Percentiles rank a stretch among this genome's conserved stretches.
phyloP scores from a whole-genome alignment of 257 asterid species.

The Petrea volubilis region DNA sequence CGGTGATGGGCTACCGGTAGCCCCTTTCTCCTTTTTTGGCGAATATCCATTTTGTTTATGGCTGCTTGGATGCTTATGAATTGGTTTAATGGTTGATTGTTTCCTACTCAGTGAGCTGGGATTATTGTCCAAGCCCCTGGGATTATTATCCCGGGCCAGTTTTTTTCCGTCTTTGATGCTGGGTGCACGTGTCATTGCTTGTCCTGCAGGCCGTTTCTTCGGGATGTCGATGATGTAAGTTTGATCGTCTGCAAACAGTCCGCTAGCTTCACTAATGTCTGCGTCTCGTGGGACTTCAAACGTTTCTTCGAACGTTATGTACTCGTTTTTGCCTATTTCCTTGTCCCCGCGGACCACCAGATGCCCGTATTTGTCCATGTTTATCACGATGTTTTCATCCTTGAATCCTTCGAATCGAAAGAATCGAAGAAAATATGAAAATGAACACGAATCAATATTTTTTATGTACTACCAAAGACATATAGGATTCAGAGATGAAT shows the following conservation, averaged over 20 bases:
- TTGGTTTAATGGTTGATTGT: no score
- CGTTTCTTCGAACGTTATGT: conserved; percentile 36
- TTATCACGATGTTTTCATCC: conserved; percentile 21
- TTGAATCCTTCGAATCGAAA: conserved; percentile 28
- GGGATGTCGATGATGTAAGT: conserved; percentile 33
- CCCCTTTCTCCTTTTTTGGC: no score
- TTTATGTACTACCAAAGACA: background rate
- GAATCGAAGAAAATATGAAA: background rate
- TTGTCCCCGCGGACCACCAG: conserved; percentile 40
- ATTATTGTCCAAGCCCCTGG: background rate
- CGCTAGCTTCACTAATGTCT: conserved; percentile 27
- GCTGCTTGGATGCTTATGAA: no score
- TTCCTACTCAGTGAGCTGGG: no score
- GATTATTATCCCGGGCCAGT: background rate
- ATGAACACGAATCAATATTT: no score
- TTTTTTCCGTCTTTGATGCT: background rate
- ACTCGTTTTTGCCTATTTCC: conserved; percentile 32
- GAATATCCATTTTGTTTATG: no score
- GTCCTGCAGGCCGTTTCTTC: conserved; percentile 3
- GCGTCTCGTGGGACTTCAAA: conserved; percentile 18
- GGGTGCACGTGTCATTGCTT: background rate
- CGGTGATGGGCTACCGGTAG: no score
- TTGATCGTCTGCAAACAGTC: conserved; percentile 25
- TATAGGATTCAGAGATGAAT: background rate
- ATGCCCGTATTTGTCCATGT: conserved; percentile 34